Conservation (phyloP, 768 basidiomycete genomes). For the Tephrocybe sp. region DNA sequence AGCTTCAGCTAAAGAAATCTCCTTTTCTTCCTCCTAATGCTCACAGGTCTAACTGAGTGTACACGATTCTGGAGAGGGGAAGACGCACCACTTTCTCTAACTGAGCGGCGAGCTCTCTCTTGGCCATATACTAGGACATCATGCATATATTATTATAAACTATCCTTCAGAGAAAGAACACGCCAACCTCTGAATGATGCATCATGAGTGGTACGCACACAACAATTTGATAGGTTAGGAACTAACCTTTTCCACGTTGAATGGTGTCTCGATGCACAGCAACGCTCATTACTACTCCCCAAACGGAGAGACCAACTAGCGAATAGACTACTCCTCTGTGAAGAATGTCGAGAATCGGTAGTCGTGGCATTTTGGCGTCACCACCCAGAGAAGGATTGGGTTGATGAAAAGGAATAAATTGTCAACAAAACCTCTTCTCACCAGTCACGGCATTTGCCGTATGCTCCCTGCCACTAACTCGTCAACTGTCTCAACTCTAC, state of each 20-base stretch:
- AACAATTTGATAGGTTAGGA: neutral
- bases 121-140: constrained; percentile 29
- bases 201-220: too few relatives aligned
- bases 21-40: constrained; percentile 36
- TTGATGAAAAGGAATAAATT: too few relatives aligned
- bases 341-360: constrained; percentile 42
- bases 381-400: neutral
- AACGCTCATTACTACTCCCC: constrained; percentile 53
- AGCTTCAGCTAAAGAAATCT: constrained; percentile 40
- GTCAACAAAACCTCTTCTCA: too few relatives aligned
- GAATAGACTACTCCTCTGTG: constrained; percentile 58
- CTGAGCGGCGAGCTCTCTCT: constrained; percentile 26
- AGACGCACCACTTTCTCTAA: constrained; percentile 32
- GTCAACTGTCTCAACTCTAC: constrained; percentile 27
- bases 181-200: constrained; percentile 30
- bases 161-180: neutral
- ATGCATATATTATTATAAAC: neutral
- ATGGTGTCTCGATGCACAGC: constrained; percentile 55
- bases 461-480: constrained; percentile 2
- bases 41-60: neutral
- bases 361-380: constrained; percentile 19
- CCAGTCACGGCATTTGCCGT: constrained; percentile 6
- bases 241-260: constrained; percentile 54
- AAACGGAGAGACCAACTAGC: constrained; percentile 50
- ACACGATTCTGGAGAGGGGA: neutral